A percentile compares a stretch with the other conserved stretches of the same genome.
Evolutionary conservation across 2,329 filamentous ascomycete species (phyloP).

Genomic region (Ampelomyces quisqualis): DNA sequence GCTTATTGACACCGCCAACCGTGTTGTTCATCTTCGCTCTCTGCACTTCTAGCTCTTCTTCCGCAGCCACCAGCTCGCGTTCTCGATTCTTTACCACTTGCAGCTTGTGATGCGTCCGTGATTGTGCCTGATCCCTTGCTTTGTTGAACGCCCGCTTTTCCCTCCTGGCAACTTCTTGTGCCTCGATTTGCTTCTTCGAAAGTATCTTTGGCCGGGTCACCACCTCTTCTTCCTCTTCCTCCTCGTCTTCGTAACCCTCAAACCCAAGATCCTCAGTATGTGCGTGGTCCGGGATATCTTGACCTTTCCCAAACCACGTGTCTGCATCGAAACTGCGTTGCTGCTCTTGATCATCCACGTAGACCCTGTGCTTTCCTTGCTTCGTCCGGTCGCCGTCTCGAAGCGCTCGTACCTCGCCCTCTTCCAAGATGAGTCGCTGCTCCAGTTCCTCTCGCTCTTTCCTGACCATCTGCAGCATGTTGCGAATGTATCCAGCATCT

Average conservation of each 20-base stretch:
- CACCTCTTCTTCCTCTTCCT: constrained; percentile 28
- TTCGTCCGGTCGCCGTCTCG: constrained; percentile 31
- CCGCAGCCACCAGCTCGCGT: constrained; percentile 56
- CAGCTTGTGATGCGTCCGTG: constrained; percentile 53
- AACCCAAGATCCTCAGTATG: constrained; percentile 31
- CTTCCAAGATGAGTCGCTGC: constrained; percentile 37
- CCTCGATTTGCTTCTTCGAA: constrained; percentile 37
- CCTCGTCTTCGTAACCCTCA: constrained; percentile 23
- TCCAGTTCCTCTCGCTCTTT: constrained; percentile 56
- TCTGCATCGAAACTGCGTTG: constrained; percentile 46
- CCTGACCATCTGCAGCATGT: constrained; percentile 57
- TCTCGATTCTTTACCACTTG: constrained; percentile 56
- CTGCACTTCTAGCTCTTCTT: constrained; percentile 60
- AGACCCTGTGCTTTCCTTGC: constrained; percentile 39
- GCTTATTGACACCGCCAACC: constrained; percentile 63
- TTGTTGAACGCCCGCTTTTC: constrained; percentile 41
- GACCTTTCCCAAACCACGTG: constrained; percentile 44
- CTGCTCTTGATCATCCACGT: constrained; percentile 46
- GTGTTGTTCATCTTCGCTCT: constrained; percentile 62
- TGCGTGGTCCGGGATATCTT: constrained; percentile 25
- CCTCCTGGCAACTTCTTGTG: constrained; percentile 29
- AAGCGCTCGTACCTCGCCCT: constrained; percentile 44
- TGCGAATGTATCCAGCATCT: constrained; percentile 62
- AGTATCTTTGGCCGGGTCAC: constrained; percentile 21
- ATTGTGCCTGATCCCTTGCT: constrained; percentile 52